Base-by-base conservation (phyloP, 1,284 basidiomycete genomes). In the Rhizoctonia solani region DNA sequence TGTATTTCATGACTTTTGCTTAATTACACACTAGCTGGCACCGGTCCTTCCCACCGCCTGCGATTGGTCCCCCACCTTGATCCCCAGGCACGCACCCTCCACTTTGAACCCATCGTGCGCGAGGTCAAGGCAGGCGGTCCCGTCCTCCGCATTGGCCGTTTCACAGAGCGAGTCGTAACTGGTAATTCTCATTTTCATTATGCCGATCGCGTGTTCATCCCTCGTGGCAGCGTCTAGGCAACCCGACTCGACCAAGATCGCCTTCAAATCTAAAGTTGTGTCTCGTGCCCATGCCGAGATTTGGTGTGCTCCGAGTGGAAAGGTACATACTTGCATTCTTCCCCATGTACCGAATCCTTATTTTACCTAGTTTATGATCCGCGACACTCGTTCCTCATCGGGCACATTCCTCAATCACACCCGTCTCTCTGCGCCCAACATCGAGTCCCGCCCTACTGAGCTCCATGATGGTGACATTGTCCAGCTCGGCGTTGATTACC, bases 341-440 rank as follows among this genome's bases (percentile, higher is more conserved):
- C 13, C 23, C 44, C n/a, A 27, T 23, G 37, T 5, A n/a, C 14
- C 9, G 5, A 25, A 39, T 16, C 32, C 32, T 52, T 19, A 54
- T 30, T 23, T 9, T 41, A 58, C 14, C 23, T 30, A 86, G 77
- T 98, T 98, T 76, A 94, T 83, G 76, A 92, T 99, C 72, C 87
- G 87, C 68, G 96, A 99, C 76, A 97, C 95, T 9, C 92, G 93
- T 76, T 90, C 87, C 37, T 92, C 88, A 47, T 91, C 88, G 0
- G 96, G 96, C 41, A 99, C 97, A 0, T 99, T 99, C 77, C 81
- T 99, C 69, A 99, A 99, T 77, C 97, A 98, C 75, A 88, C 96
- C 69, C 81, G 96, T 23, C 83, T 99, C 9, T 90, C 89, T 37
- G 83, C 88, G 0, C 94, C 96, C 11, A 92, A 90, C 65, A 83